Evolutionary conservation across 116 monocot species (phyloP), one percentile per base, ranked within the genome.

Genomic region (Cymodocea nodosa): DNA sequence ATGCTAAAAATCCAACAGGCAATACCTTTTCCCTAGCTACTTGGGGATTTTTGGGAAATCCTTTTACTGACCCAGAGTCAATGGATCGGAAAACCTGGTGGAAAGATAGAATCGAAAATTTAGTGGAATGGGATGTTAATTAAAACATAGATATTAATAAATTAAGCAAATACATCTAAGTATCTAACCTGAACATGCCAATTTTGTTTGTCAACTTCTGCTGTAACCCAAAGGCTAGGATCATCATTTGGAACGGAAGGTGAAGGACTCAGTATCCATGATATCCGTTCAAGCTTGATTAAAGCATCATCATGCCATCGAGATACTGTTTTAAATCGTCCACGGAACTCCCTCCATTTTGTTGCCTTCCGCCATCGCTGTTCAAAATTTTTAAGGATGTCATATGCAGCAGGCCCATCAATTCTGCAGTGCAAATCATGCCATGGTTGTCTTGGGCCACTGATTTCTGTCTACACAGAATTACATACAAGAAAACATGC

Each of bases 361-460:
- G 84, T 84, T 66, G 87, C 86, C 77, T 81, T 89, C 22, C 69
- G 56, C 94, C 94, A 94, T 30, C 89, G 79, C 71, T 94, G 94
- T 72, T 94, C 94, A 75, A 94, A 94, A 65, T 94, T 94, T 60
- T 15, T 80, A 60, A 94, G 79, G 39, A 94, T 68, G 65, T 89
- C 94, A 64, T 94, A 89, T 62, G 84, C 94, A 74, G 94, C 94
- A 15, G 94, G 94, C 25, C 94, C 94, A 61, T 94, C 87, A 56
- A 94, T 73, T 73, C 82, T 89, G 75, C 94, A 84, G 68, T 94
- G 94, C 66, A 89, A 70, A 72, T 94, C 94, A 75, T 94, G 94
- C 94, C 94, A 94, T 68, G 94, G 89, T 59, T 94, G 84, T 79
- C 94, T 82, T 37, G 94, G 89, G 24, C 89, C 89, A 23, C 77